These are phyloP conservation scores for Rhododendron ferrugineum DNA, from an alignment of 148 eudicot species.

Conservation along the genomic window DNA sequence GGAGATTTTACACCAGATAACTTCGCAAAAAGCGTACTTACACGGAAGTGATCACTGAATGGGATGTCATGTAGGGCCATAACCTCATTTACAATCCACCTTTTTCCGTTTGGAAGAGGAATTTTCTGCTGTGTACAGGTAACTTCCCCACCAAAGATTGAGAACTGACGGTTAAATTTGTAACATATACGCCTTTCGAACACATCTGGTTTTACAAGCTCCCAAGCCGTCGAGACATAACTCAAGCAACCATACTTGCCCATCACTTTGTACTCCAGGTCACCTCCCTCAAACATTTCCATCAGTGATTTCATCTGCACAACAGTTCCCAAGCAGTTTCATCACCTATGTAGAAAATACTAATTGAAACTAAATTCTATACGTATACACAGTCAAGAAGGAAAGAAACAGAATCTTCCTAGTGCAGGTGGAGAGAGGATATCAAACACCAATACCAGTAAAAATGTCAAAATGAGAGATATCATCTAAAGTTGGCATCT, in stretches of 20 bases:
- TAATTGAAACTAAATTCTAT: no score
- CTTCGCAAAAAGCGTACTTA: constrained; percentile 21
- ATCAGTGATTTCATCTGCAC: constrained; percentile 55
- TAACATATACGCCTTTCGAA: constrained; percentile 59
- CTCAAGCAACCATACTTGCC: constrained; percentile 58
- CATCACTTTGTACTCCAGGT: constrained; percentile 67
- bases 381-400: background rate
- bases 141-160: constrained; percentile 78
- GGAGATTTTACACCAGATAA: background rate
- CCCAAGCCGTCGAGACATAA: constrained; percentile 63
- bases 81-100: constrained; percentile 60
- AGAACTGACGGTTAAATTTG: constrained; percentile 56
- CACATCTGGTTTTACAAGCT: constrained; percentile 36
- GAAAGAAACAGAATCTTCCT: background rate
- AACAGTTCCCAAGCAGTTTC: background rate
- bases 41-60: constrained; percentile 65
- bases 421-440: background rate
- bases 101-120: constrained; percentile 28
- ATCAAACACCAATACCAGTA: background rate
- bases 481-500: background rate
- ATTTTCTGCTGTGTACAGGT: constrained; percentile 64
- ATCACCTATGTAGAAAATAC: background rate
- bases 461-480: background rate
- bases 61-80: constrained; percentile 74
- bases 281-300: constrained; percentile 75